Evolutionary conservation across 345 rosid species (phyloP).

Genomic region (Carallia brachiata): DNA sequence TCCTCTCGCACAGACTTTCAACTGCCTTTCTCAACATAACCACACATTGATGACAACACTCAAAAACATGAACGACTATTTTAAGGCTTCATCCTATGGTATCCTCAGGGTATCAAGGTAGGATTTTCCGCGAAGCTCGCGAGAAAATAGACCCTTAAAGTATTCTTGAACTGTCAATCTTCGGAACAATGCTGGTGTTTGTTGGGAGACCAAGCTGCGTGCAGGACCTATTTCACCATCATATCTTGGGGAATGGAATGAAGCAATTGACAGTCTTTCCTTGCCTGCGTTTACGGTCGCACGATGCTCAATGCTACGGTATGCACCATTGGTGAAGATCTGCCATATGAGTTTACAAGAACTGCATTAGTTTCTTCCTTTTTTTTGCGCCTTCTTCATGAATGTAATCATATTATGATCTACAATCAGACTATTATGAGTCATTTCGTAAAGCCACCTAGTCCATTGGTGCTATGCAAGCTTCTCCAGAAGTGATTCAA

Average conservation of each 20-base stretch:
- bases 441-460: no score
- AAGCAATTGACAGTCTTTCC: constrained; percentile 31
- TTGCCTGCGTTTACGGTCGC: constrained; percentile 14
- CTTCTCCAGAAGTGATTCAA: no score
- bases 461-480: no score
- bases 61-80: no score
- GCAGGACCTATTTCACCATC: constrained; percentile 18
- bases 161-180: constrained; percentile 9
- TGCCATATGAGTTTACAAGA: neutral
- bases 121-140: constrained; percentile 21
- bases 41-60: no score
- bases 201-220: constrained; percentile 5
- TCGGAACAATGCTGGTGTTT: constrained; percentile 24
- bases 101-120: constrained; percentile 18
- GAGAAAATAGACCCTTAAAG: constrained; percentile 13
- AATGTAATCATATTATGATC: no score
- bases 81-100: neutral
- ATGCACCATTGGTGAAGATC: constrained; percentile 25
- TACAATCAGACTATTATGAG: no score
- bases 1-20: no score
- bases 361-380: no score
- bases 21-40: no score
- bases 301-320: constrained; percentile 23
- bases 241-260: constrained; percentile 16
- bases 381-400: neutral